Conservation (phyloP, 495 filamentous ascomycete genomes). For the Tuber aestivum region DNA sequence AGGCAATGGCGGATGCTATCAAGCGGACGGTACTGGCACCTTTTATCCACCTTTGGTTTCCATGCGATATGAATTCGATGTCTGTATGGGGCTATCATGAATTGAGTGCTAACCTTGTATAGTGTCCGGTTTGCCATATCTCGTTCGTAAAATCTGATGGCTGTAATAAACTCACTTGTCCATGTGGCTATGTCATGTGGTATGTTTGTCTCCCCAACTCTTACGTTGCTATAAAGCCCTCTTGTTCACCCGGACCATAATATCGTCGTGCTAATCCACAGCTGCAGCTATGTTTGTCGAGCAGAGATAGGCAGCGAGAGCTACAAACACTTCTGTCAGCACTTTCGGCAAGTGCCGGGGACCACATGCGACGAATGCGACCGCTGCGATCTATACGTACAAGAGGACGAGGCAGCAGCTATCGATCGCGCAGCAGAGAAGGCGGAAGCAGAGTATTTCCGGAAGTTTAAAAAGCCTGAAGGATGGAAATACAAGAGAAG, state of each 20-base stretch:
- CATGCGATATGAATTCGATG: no score
- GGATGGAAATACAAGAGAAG: conserved; percentile 35
- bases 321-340: conserved; percentile 89
- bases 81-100: neutral
- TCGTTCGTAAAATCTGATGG: conserved; percentile 87
- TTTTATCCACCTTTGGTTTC: neutral
- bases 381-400: conserved; percentile 82
- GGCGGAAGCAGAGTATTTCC: conserved; percentile 73
- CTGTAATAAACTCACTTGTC: conserved; percentile 95
- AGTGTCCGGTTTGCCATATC: conserved; percentile 77
- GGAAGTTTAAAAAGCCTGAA: conserved; percentile 17
- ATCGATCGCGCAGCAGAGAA: conserved; percentile 67
- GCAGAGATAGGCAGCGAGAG: conserved; percentile 51
- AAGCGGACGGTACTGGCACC: conserved; percentile 61
- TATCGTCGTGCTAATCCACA: neutral
- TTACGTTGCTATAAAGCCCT: neutral
- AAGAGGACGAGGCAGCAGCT: conserved; percentile 75
- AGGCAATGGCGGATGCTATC: conserved; percentile 83
- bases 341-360: conserved; percentile 75
- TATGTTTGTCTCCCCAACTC: conserved; percentile 62
- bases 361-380: conserved; percentile 69
- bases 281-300: conserved; percentile 37
- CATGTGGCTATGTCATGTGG: conserved; percentile 98
- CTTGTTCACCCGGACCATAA: neutral
- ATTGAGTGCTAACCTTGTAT: neutral